Conservation (phyloP, 2,329 filamentous ascomycete species). For the Apiospora hydei region DNA sequence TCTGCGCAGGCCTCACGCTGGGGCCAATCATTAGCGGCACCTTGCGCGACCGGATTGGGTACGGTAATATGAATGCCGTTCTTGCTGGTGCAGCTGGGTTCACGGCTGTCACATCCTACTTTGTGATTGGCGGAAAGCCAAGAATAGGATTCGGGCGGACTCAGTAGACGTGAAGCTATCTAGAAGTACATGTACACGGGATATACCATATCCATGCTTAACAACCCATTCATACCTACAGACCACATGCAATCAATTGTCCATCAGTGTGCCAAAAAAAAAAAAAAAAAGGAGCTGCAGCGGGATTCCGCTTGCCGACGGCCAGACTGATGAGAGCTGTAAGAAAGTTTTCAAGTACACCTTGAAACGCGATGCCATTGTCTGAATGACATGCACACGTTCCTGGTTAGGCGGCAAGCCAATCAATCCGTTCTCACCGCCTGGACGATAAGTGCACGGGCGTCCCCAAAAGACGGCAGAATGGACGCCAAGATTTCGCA, state of each 20-base stretch:
- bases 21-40: slow-evolving; percentile 64
- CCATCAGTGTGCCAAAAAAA: too few species aligned
- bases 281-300: neutral
- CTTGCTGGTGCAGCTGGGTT: slow-evolving; percentile 53
- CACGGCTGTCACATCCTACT: slow-evolving; percentile 51
- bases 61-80: slow-evolving; percentile 64
- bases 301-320: neutral
- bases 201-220: neutral
- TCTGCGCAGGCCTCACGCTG: slow-evolving; percentile 64
- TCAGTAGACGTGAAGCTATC: neutral
- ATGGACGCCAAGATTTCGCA: slow-evolving; percentile 2
- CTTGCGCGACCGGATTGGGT: slow-evolving; percentile 59
- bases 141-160: neutral
- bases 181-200: neutral
- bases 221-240: neutral
- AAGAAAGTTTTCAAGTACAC: neutral
- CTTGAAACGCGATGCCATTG: too few species aligned
- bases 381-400: too few species aligned
- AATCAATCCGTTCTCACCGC: neutral
- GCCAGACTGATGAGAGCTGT: neutral
- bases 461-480: neutral
- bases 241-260: neutral
- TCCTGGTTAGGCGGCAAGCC: neutral
- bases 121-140: slow-evolving; percentile 55
- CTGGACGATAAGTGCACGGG: slow-evolving; percentile 8